phyloP scores from a whole-genome alignment of 495 filamentous ascomycete species.

The Endocarpon pusillum region DNA sequence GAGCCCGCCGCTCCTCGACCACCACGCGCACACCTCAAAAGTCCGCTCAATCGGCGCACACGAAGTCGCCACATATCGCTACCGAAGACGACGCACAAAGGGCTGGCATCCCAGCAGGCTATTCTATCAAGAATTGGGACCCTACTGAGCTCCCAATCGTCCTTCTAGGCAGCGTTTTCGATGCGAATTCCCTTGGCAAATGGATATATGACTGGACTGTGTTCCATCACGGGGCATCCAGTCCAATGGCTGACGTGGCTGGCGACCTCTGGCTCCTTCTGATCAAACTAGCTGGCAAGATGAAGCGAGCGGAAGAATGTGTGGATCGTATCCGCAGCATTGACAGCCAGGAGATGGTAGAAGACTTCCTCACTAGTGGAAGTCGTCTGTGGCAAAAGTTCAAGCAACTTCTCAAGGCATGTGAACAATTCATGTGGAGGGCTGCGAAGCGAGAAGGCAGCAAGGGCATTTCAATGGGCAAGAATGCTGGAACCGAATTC shows the following conservation, averaged over 20 bases:
- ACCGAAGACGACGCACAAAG: conserved; percentile 70
- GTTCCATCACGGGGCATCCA: conserved; percentile 69
- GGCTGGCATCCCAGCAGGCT: conserved; percentile 74
- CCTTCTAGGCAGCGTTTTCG: conserved; percentile 88
- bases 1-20: conserved; percentile 31
- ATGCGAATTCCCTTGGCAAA: conserved; percentile 91
- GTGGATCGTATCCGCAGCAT: conserved; percentile 50
- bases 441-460: conserved; percentile 48
- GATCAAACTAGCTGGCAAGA: conserved; percentile 90
- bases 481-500: conserved; percentile 88
- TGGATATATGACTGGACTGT: conserved; percentile 99
- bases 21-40: conserved; percentile 25
- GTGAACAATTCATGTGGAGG: conserved; percentile 86
- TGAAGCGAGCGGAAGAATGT: conserved; percentile 79
- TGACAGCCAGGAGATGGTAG: conserved; percentile 64
- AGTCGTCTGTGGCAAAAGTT: conserved; percentile 77
- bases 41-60: conserved; percentile 25
- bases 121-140: conserved; percentile 98
- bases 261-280: conserved; percentile 90
- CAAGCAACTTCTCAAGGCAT: conserved; percentile 71
- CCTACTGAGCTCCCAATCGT: conserved; percentile 85
- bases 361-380: conserved; percentile 84
- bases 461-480: conserved; percentile 65
- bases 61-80: conserved; percentile 44
- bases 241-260: conserved; percentile 80